A percentile compares a stretch with the other conserved stretches of the same genome.
Evolutionary conservation across 768 basidiomycete species (phyloP).

Genomic region (Lyophyllum semitale): DNA sequence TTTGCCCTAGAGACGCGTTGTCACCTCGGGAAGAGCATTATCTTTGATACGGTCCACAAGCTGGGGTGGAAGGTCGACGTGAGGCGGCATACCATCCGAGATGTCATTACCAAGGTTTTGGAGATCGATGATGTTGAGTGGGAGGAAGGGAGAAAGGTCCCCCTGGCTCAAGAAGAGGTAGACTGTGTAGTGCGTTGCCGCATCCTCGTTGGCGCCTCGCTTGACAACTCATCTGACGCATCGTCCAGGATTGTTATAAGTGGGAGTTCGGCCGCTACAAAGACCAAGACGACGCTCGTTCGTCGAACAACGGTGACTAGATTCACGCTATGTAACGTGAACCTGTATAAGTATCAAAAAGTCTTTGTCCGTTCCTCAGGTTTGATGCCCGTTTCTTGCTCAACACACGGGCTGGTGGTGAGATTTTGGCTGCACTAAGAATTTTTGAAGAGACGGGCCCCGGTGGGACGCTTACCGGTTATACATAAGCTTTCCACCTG

Average conservation of each 20-base stretch:
- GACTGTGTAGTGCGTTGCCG: conserved; percentile 15
- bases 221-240: background rate
- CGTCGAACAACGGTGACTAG: background rate
- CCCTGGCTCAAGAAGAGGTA: conserved; percentile 13
- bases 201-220: background rate
- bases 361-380: no score
- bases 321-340: background rate
- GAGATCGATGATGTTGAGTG: conserved; percentile 52
- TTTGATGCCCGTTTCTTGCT: no score
- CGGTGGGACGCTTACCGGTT: no score
- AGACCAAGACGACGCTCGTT: background rate
- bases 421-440: no score
- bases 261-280: conserved; percentile 18
- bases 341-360: background rate
- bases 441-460: no score
- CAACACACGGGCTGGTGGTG: no score
- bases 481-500: no score
- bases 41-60: conserved; percentile 86
- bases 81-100: conserved; percentile 71
- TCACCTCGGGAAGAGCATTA: conserved; percentile 84
- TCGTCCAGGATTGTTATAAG: conserved; percentile 13
- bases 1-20: conserved; percentile 88
- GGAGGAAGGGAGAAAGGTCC: conserved; percentile 45
- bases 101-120: conserved; percentile 67
- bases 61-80: conserved; percentile 83